phyloP scores from a whole-genome alignment of 768 basidiomycete genomes.

The Tephrocybe sp. region DNA sequence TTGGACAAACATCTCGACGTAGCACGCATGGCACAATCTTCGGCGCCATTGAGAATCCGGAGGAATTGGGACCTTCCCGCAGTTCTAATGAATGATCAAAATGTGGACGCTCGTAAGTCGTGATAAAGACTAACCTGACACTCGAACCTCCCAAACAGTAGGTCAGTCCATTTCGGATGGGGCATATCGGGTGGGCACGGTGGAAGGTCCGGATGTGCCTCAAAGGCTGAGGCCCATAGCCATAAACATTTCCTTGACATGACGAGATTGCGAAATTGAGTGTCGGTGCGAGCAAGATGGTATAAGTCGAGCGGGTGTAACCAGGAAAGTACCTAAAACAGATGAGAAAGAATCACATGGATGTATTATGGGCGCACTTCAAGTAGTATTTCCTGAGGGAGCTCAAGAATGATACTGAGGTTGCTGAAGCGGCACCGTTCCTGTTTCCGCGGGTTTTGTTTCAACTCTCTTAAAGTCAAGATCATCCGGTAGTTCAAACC shows the following conservation, averaged over 20 bases:
- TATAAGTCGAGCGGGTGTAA: background rate
- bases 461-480: too few relatives aligned
- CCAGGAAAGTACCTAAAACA: background rate
- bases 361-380: background rate
- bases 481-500: too few relatives aligned
- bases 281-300: background rate
- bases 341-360: background rate
- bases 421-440: too few relatives aligned
- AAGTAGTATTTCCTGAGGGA: background rate
- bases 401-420: too few relatives aligned
- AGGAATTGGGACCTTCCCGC: too few relatives aligned
- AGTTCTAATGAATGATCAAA: background rate
- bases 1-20: too few relatives aligned
- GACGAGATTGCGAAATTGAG: background rate
- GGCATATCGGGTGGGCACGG: constrained; percentile 2
- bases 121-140: constrained; percentile 1
- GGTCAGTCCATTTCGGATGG: background rate
- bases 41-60: too few relatives aligned
- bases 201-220: background rate
- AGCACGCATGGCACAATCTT: too few relatives aligned
- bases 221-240: background rate
- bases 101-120: background rate
- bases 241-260: background rate
- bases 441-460: too few relatives aligned
- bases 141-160: background rate